Conservation (phyloP, 2,329 filamentous ascomycete genomes). For the Sporothrix globosa region DNA sequence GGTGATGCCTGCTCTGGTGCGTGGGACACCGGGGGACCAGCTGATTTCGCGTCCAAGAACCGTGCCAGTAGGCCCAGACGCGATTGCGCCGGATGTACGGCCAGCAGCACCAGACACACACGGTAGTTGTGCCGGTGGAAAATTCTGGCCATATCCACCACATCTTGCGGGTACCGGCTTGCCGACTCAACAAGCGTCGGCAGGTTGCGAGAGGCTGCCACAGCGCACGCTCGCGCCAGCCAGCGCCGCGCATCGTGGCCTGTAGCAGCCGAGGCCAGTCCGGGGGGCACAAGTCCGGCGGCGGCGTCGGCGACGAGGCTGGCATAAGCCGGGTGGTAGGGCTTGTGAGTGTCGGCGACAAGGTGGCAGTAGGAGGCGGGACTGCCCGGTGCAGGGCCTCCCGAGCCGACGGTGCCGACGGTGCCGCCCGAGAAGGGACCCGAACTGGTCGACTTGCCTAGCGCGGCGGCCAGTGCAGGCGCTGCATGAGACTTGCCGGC, state of each 20-base stretch:
- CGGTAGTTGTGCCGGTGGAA: slow-evolving; percentile 46
- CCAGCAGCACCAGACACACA: slow-evolving; percentile 49
- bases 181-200: slow-evolving; percentile 52
- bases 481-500: slow-evolving; percentile 54
- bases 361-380: slow-evolving; percentile 45
- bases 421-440: not conserved
- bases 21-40: slow-evolving; percentile 37
- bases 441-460: slow-evolving; percentile 35
- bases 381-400: too few species aligned
- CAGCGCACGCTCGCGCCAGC: slow-evolving; percentile 48
- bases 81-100: slow-evolving; percentile 49
- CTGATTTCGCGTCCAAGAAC: slow-evolving; percentile 45
- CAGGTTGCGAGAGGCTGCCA: slow-evolving; percentile 41
- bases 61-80: slow-evolving; percentile 49
- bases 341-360: slow-evolving; percentile 55
- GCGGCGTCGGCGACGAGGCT: slow-evolving; percentile 38
- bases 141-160: slow-evolving; percentile 44
- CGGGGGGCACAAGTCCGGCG: slow-evolving; percentile 38
- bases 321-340: slow-evolving; percentile 50
- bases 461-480: slow-evolving; percentile 45
- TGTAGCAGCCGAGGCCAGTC: slow-evolving; percentile 47
- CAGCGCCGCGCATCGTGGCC: slow-evolving; percentile 50
- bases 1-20: not conserved
- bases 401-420: too few species aligned
- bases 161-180: slow-evolving; percentile 50